Base-by-base conservation (phyloP, 352 stramenopile species). In the Globisporangium echinulatum region DNA sequence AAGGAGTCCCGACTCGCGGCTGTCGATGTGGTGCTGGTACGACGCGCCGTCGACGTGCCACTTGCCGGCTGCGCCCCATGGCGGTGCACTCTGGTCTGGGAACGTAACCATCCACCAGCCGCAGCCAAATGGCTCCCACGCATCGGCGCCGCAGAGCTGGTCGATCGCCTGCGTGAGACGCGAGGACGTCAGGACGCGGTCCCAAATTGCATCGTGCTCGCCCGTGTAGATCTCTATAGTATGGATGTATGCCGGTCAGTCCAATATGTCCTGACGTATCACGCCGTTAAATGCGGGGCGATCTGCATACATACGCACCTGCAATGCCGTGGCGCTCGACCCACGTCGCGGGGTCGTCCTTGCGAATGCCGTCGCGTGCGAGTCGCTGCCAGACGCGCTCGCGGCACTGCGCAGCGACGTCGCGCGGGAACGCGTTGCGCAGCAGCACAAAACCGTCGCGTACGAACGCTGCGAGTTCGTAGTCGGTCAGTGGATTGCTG, bases 71-170 rank as follows among this genome's bases (percentile, higher is more conserved):
- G 80, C 66, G 6, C 52, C 74, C 85, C 83, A 93, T 17, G 83
- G 79, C 37, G 67, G 65, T 46, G 73, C 54, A 0, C 63, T 49
- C 42, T 85, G 77, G 5, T 72, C 63, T 7, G 84, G 82, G 57
- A 93, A 94, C 40, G 85, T 93, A 54, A 93, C 62, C 61, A 91
- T 86, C 85, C 84, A 93, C 85, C 83, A 93, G 14, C 85, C 85
- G 40, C 85, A 84, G n/a, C 77, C 80, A 52, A 94, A 85, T 19
- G 75, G 60, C 43, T 85, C 61, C 82, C 82, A 94, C 7, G 68
- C 61, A 13, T 68, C 66, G n/a, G 62, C 52, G 7, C 85, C 85
- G n/a, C 81, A 88, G 11, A 92, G 57, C 54, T 94, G 83, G 55
- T 92, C 75, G 37, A 94, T 63, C 10, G 85, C 85, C 38, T 33